phyloP scores from a whole-genome alignment of 768 basidiomycete species.

The Lyophyllum atratum region DNA sequence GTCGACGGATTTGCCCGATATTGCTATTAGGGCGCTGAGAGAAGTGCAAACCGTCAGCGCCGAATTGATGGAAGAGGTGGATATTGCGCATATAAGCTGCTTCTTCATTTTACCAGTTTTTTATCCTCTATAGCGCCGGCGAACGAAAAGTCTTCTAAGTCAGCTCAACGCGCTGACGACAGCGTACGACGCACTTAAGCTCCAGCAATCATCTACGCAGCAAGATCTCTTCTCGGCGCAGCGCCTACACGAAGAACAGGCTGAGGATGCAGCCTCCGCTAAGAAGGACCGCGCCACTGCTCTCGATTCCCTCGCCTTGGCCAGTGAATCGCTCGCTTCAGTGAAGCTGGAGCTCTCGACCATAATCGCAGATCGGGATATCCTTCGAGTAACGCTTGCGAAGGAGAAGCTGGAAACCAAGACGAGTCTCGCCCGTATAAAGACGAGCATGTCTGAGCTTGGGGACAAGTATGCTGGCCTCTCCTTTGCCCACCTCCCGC shows the following conservation, averaged over 20 bases:
- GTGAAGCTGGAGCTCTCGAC: neutral
- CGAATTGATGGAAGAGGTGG: slow-evolving; percentile 15
- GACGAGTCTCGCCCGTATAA: neutral
- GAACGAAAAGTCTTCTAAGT: slow-evolving; percentile 1
- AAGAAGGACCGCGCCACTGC: neutral
- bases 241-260: neutral
- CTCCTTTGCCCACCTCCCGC: neutral
- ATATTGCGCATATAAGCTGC: neutral
- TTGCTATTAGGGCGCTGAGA: slow-evolving; percentile 15
- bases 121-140: slow-evolving; percentile 5
- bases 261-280: neutral
- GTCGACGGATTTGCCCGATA: slow-evolving; percentile 10
- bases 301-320: neutral
- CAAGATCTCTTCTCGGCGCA: slow-evolving; percentile 3
- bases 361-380: neutral
- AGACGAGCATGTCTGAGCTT: slow-evolving; percentile 6
- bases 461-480: slow-evolving; percentile 12
- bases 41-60: slow-evolving; percentile 12
- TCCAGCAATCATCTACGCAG: neutral
- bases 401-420: slow-evolving; percentile 1
- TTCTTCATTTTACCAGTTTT: neutral
- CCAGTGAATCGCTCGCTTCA: neutral
- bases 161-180: slow-evolving; percentile 13
- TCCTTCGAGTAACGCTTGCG: neutral
- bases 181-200: slow-evolving; percentile 12